A percentile compares a stretch with the other conserved stretches of the same genome.
phyloP scores from a whole-genome alignment of 805 yeast species.

The Metschnikowia gruessii region DNA sequence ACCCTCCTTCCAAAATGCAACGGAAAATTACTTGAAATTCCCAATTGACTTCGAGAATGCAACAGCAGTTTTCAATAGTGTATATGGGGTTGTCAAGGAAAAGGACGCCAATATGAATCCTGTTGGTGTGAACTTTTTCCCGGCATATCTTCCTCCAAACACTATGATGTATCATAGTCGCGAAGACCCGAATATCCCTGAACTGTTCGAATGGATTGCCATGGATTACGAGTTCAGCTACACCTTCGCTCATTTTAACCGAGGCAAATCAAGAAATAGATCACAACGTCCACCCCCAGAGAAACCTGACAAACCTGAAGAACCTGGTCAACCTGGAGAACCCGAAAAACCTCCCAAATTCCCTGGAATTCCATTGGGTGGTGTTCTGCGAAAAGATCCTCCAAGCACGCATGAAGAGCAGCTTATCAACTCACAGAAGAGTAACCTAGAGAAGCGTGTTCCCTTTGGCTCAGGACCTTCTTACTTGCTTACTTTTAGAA shows the following conservation, averaged over 20 bases:
- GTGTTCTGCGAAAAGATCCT: slow-evolving; percentile 6
- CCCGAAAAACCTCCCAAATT: background rate
- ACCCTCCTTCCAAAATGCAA: slow-evolving; percentile 1
- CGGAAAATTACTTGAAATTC: slow-evolving; percentile 1
- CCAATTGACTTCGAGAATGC: slow-evolving; percentile 48
- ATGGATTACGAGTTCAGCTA: slow-evolving; percentile 62
- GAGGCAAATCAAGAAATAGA: slow-evolving; percentile 11
- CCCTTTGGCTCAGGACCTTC: slow-evolving; percentile 2
- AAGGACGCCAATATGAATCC: slow-evolving; percentile 53
- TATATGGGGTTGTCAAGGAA: slow-evolving; percentile 51
- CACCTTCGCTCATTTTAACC: slow-evolving; percentile 37
- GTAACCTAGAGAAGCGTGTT: background rate
- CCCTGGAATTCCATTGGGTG: background rate
- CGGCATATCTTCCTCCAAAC: slow-evolving; percentile 59
- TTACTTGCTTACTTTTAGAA: slow-evolving; percentile 45
- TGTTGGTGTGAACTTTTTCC: slow-evolving; percentile 54
- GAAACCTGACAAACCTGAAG: background rate
- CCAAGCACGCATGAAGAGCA: background rate
- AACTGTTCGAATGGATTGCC: slow-evolving; percentile 58
- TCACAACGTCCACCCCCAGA: background rate
- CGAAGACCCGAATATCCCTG: slow-evolving; percentile 39
- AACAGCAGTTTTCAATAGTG: slow-evolving; percentile 53
- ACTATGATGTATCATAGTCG: slow-evolving; percentile 58
- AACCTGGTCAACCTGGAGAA: background rate
- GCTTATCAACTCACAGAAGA: background rate